These are phyloP conservation scores for Lactarius tabidus DNA, from an alignment of 768 basidiomycete species.

Conservation along the genomic window DNA sequence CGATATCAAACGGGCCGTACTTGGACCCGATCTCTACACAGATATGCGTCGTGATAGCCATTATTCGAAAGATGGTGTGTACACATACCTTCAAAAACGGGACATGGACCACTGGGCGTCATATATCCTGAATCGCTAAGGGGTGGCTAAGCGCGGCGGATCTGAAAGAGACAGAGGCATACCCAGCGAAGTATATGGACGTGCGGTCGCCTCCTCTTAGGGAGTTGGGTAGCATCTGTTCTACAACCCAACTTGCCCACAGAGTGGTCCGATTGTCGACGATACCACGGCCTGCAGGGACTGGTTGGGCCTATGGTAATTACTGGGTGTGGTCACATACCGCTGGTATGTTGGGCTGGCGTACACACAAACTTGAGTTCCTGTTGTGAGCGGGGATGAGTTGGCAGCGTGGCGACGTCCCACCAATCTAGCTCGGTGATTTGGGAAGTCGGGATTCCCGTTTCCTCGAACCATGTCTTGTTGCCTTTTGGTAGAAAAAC, in stretches of 20 bases:
- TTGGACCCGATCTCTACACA: conserved; percentile 37
- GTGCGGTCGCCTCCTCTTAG: conserved; percentile 17
- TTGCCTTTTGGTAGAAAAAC: too few species aligned
- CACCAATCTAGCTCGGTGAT: conserved; percentile 43
- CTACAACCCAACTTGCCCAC: conserved; percentile 42
- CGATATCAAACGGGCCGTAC: conserved; percentile 40
- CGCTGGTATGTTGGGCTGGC: conserved; percentile 43
- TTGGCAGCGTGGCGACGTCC: conserved; percentile 31
- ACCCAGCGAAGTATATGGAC: conserved; percentile 34
- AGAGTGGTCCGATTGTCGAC: conserved; percentile 35
- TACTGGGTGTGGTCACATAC: conserved; percentile 26
- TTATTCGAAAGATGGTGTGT: not conserved
- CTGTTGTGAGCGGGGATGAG: conserved; percentile 16
- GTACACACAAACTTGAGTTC: conserved; percentile 36
- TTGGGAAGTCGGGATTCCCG: conserved; percentile 29
- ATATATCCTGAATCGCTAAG: conserved; percentile 40
- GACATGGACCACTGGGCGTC: conserved; percentile 34
- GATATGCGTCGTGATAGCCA: not conserved
- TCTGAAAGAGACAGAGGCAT: not conserved
- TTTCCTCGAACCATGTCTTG: too few species aligned
- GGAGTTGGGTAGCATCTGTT: conserved; percentile 27
- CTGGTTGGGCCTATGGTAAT: not conserved
- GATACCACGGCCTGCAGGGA: conserved; percentile 33
- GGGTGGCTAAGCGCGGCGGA: not conserved
- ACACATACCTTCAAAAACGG: conserved; percentile 34